A percentile compares a stretch with the other conserved stretches of the same genome.
Evolutionary conservation across 805 yeast genomes (phyloP).

Genomic region (Spathaspora boniae): DNA sequence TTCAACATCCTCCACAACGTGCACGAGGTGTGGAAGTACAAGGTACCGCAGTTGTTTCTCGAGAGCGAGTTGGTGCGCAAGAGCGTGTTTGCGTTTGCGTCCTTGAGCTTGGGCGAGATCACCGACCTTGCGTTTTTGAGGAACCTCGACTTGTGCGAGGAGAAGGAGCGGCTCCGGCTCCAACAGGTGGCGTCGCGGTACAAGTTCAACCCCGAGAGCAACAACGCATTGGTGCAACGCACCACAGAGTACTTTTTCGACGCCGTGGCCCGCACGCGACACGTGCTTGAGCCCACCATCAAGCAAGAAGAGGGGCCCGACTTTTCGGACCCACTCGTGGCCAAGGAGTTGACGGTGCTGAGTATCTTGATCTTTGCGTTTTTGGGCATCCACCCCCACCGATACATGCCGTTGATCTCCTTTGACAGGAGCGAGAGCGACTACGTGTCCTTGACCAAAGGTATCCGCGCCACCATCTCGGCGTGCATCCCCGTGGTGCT

Average conservation of each 20-base stretch:
- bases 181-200: no score
- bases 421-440: constrained; percentile 13
- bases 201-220: no score
- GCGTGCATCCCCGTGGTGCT: constrained; percentile 5
- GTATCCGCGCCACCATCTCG: constrained; percentile 11
- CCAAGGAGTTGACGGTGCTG: constrained; percentile 17
- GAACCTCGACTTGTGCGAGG: constrained; percentile 30
- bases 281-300: neutral
- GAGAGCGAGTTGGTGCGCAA: constrained; percentile 24
- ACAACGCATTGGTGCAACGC: constrained; percentile 3
- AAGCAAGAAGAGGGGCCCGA: neutral
- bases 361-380: constrained; percentile 24
- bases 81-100: constrained; percentile 20
- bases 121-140: constrained; percentile 28
- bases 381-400: constrained; percentile 30
- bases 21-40: constrained; percentile 21
- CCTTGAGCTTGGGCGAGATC: constrained; percentile 12
- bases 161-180: no score
- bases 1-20: constrained; percentile 18
- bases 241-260: constrained; percentile 7
- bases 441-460: constrained; percentile 16
- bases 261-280: neutral
- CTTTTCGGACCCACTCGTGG: constrained; percentile 1
- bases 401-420: constrained; percentile 25
- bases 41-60: constrained; percentile 24